phyloP scores from a whole-genome alignment of 164 flowering plant genomes.

The Saururus chinensis region DNA sequence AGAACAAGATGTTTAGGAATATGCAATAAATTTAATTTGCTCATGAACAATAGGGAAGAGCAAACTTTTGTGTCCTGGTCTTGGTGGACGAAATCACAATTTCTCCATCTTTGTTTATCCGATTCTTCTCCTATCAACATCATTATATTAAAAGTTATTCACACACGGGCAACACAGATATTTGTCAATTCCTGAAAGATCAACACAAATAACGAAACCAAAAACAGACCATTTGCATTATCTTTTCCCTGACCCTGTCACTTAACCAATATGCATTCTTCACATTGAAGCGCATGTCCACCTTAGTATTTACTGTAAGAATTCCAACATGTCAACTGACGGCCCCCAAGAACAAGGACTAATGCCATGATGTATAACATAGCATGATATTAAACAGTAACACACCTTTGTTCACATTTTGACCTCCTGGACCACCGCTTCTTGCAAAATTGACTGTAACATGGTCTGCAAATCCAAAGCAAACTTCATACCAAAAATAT shows the following conservation, averaged over 20 bases:
- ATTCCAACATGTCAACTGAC: neutral
- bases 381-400: neutral
- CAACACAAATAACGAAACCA: neutral
- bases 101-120: slow-evolving; percentile 94
- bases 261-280: slow-evolving; percentile 77
- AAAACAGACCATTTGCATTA: slow-evolving; percentile 66
- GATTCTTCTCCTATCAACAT: slow-evolving; percentile 72
- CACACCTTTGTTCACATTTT: slow-evolving; percentile 93
- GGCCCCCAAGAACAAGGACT: neutral
- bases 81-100: slow-evolving; percentile 90
- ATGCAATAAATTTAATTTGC: slow-evolving; percentile 5
- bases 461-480: slow-evolving; percentile 41
- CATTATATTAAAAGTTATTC: neutral
- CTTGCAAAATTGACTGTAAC: slow-evolving; percentile 88
- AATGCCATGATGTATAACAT: neutral
- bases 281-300: slow-evolving; percentile 98
- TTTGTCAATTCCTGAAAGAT: neutral
- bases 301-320: slow-evolving; percentile 84
- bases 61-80: slow-evolving; percentile 89
- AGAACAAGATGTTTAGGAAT: slow-evolving; percentile 11
- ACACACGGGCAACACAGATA: neutral
- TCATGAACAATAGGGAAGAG: slow-evolving; percentile 13
- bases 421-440: slow-evolving; percentile 96
- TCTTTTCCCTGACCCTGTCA: slow-evolving; percentile 71
- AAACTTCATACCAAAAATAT: neutral